phyloP scores from a whole-genome alignment of 768 basidiomycete genomes.

The Leucocoprinus sp. region DNA sequence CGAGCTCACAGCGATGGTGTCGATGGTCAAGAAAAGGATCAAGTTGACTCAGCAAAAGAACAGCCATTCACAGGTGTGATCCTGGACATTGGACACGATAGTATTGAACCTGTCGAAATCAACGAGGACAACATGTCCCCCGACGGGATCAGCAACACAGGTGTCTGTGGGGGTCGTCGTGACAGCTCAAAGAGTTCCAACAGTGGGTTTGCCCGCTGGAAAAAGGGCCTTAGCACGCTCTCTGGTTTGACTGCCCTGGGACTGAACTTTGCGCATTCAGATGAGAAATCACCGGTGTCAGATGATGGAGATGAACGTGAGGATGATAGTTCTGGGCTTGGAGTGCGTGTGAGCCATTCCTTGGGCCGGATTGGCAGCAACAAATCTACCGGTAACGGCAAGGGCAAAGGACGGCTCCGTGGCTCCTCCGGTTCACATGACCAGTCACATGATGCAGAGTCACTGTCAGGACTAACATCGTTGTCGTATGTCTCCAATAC shows the following conservation, averaged over 20 bases:
- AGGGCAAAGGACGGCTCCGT: background rate
- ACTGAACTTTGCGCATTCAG: slow-evolving; percentile 35
- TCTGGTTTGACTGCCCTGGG: slow-evolving; percentile 27
- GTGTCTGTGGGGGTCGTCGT: slow-evolving; percentile 12
- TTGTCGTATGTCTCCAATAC: slow-evolving; percentile 22
- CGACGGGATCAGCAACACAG: background rate
- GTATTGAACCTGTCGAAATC: background rate
- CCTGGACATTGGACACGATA: slow-evolving; percentile 1
- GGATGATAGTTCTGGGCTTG: background rate
- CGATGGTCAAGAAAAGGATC: background rate
- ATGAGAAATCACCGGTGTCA: slow-evolving; percentile 16
- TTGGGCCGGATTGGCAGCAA: slow-evolving; percentile 1
- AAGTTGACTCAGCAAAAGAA: too few relatives aligned
- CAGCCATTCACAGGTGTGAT: background rate
- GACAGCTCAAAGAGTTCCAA: slow-evolving; percentile 22
- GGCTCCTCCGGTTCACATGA: background rate
- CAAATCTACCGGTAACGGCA: background rate
- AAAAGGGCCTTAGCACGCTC: slow-evolving; percentile 29
- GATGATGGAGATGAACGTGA: slow-evolving; percentile 11
- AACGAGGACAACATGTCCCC: background rate
- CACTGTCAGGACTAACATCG: slow-evolving; percentile 11
- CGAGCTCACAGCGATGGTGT: background rate
- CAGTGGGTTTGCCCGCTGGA: slow-evolving; percentile 34
- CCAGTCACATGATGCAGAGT: slow-evolving; percentile 1
- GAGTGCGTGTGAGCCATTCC: background rate